Evolutionary conservation across 2,329 filamentous ascomycete genomes (phyloP).

Genomic region (Nemania sp.): DNA sequence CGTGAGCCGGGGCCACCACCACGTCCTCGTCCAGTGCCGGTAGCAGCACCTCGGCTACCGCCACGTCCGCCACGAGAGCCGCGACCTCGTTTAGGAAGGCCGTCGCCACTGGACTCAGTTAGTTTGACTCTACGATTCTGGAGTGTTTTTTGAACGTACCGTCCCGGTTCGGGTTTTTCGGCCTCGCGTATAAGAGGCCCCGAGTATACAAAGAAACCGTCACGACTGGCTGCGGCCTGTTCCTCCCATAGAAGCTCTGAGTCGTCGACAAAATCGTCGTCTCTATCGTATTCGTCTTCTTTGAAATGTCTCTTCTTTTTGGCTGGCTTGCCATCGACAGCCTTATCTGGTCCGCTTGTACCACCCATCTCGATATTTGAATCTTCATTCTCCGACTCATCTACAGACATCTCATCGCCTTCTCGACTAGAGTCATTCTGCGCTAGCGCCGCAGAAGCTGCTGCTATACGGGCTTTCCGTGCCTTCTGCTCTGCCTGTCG

Average conservation of each 20-base stretch:
- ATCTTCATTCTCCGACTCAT: slow-evolving; percentile 78
- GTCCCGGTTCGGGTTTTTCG: slow-evolving; percentile 72
- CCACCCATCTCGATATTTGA: slow-evolving; percentile 91
- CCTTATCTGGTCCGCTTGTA: slow-evolving; percentile 70
- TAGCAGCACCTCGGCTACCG: slow-evolving; percentile 69
- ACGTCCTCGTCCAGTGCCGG: slow-evolving; percentile 60
- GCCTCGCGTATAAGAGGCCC: slow-evolving; percentile 89
- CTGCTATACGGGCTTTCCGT: slow-evolving; percentile 87
- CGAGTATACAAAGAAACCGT: slow-evolving; percentile 98
- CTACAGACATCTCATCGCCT: slow-evolving; percentile 86
- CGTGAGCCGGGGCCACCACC: slow-evolving; percentile 60
- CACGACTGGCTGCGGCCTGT: slow-evolving; percentile 90
- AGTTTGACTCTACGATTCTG: slow-evolving; percentile 47
- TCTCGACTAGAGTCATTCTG: slow-evolving; percentile 76
- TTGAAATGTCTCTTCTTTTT: slow-evolving; percentile 86
- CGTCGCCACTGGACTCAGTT: slow-evolving; percentile 71
- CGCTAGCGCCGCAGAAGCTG: slow-evolving; percentile 87
- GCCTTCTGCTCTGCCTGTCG: slow-evolving; percentile 89
- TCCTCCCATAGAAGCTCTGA: slow-evolving; percentile 96
- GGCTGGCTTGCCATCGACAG: slow-evolving; percentile 66
- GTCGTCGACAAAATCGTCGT: slow-evolving; percentile 90
- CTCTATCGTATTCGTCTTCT: slow-evolving; percentile 85
- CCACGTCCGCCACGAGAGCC: slow-evolving; percentile 63
- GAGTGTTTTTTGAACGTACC: slow-evolving; percentile 58
- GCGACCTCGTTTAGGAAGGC: slow-evolving; percentile 76